Base-by-base conservation (phyloP, 208 protist species). In the Leishmania aethiopica region DNA sequence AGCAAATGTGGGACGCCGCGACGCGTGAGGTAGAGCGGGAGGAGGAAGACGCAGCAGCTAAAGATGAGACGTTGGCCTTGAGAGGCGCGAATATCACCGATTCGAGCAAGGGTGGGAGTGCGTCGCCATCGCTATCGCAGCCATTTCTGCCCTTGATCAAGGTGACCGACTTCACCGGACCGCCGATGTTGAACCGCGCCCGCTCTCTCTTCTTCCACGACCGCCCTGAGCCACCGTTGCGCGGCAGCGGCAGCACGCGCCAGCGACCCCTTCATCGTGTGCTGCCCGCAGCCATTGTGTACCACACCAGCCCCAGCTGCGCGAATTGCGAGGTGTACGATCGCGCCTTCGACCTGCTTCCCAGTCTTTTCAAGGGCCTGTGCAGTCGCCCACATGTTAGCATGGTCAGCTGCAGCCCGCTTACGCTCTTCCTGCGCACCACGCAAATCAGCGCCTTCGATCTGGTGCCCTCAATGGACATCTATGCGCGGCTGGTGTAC, bases 391-490 rank as follows among this genome's bases (percentile, higher is more conserved):
- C 84, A 37, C 86, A 92, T 60, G 37, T 59, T 40, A 90, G 69
- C 57, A 88, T 95, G 76, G 74, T 92, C 25, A 89, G 91, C 72
- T 95, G 91, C 67, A 95, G 89, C 78, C 91, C 91, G n/a, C 28
- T 95, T 28, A 79, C 90, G 40, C 81, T 95, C 40, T 92, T 93
- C 77, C 55, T 95, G 51, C 74, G 88, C 49, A 85, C 83, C 25
- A 73, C 57, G 40, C 77, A 86, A 28, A 76, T 60, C 0, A 37
- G 76, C 19, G 53, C 74, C 11, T 86, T 88, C 42, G 78, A 73
- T 17, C 59, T 69, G 45, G 75, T 90, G 37, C 91, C 91, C 5
- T 55, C 78, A 55, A 17, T 94, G 32, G 74, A 66, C 51, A 22
- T 92, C 32, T 86, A 93, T 66, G 69, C 86, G 25, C 78, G 86